Base-by-base conservation (phyloP, 208 protist species). In the Sergeia podlipaevii region DNA sequence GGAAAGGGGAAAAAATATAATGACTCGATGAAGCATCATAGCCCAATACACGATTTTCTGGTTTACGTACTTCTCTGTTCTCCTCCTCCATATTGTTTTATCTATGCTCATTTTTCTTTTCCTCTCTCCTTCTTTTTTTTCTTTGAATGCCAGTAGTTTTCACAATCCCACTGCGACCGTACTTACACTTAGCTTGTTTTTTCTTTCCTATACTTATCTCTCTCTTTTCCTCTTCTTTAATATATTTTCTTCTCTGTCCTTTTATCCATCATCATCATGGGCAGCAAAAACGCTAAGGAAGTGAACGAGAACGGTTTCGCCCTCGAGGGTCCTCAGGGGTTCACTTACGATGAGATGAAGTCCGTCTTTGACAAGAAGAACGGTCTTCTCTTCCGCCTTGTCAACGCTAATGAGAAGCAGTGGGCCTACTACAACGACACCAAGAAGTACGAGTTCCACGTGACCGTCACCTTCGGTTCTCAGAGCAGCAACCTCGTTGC, bases 371-470 rank as follows among this genome's bases (percentile, higher is more conserved):
- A 76, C 37, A 55, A 67, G 32, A 57, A 57, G 39, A 81, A 81
- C 42, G 76, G 76, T n/a, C 60, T 83, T 4, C 71, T 83, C 27
- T 83, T 79, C 45, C 76, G 70, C 24, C 48, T 83, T 4, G 47
- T 72, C 26, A 77, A 74, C 61, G 46, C 27, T 24, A 18, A 17
- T 10, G 58, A 10, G 0, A 32, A 65, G 11, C 53, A 64, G 47
- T 83, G 76, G 76, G 70, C 70, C 3, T 83, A 65, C 67, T 83
- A 83, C 66, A 83, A 79, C 54, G 76, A 83, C 62, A 68, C 70
- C 27, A 72, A 53, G 49, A 61, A 58, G 17, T 76, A 70, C 49
- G 65, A 83, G 28, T 71, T 83, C 43, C 60, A 79, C 58, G 33
- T 83, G 26, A 72, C 53, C 3, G 59, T 70, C 32, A 59, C 57